Evolutionary conservation across 2,329 filamentous ascomycete species (phyloP).

Genomic region (Pleomassaria siparia): DNA sequence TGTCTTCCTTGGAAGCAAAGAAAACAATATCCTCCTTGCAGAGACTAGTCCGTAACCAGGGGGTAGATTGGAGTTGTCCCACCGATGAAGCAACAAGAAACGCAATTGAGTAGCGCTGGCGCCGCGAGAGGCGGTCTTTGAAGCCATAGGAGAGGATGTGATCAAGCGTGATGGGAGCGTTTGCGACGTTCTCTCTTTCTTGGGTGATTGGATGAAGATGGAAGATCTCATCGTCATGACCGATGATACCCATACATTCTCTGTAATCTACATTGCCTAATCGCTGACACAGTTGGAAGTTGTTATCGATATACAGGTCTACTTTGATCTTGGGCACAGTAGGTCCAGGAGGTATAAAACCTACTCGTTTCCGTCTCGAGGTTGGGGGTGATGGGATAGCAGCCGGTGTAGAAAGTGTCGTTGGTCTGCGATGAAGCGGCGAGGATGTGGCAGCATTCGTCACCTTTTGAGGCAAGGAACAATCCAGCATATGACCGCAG

Average conservation of each 20-base stretch:
- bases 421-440: conserved; percentile 1
- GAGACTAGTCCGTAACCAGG: conserved; percentile 15
- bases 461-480: conserved; percentile 3
- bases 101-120: conserved; percentile 19
- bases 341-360: conserved; percentile 2
- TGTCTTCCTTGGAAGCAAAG: conserved; percentile 9
- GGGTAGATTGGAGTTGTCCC: conserved; percentile 18
- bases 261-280: conserved; percentile 4
- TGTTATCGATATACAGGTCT: conserved; percentile 1
- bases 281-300: conserved; percentile 11
- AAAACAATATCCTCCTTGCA: conserved; percentile 17
- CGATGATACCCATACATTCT: conserved; percentile 18
- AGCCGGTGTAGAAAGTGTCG: not conserved
- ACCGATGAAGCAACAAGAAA: conserved; percentile 20
- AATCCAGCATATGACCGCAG: conserved; percentile 14
- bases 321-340: conserved; percentile 5
- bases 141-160: conserved; percentile 13
- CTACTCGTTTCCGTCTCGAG: conserved; percentile 8
- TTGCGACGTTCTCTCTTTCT: conserved; percentile 3
- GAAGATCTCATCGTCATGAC: conserved; percentile 11
- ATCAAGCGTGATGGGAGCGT: conserved; percentile 7
- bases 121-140: conserved; percentile 7
- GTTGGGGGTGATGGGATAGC: not conserved
- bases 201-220: conserved; percentile 15
- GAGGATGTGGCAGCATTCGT: not conserved